phyloP scores from a whole-genome alignment of 371 early-diverging fungal species.

The Mucor indicus region DNA sequence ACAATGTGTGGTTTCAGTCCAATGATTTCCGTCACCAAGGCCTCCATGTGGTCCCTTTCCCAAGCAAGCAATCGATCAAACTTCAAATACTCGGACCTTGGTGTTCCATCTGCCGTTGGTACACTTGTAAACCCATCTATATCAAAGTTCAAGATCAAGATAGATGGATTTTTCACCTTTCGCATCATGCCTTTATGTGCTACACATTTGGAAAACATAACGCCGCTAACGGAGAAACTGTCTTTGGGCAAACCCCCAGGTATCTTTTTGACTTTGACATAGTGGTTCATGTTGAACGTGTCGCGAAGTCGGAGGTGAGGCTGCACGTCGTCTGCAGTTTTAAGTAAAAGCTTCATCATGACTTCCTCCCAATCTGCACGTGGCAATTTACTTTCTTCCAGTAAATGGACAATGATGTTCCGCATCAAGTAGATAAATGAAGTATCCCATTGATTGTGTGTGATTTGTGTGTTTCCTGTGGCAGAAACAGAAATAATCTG shows the following conservation, averaged over 20 bases:
- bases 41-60: constrained; percentile 77
- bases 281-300: constrained; percentile 83
- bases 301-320: constrained; percentile 73
- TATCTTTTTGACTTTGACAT: constrained; percentile 90
- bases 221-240: constrained; percentile 75
- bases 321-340: constrained; percentile 63
- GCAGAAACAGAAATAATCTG: constrained; percentile 1
- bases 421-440: constrained; percentile 14
- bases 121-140: constrained; percentile 72
- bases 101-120: constrained; percentile 1
- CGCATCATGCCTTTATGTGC: constrained; percentile 87
- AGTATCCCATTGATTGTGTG: constrained; percentile 16
- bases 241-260: constrained; percentile 81
- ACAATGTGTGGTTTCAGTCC: constrained; percentile 77
- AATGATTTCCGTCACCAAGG: constrained; percentile 72
- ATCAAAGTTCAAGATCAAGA: constrained; percentile 83
- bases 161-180: constrained; percentile 63
- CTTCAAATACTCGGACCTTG: constrained; percentile 19
- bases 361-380: constrained; percentile 71
- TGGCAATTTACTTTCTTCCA: constrained; percentile 4
- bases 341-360: constrained; percentile 62
- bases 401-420: constrained; percentile 11
- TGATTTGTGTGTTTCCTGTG: too few species aligned
- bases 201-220: constrained; percentile 85
- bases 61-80: constrained; percentile 77